These are phyloP conservation scores for Trichoderma semiorbis DNA, from an alignment of 2,329 filamentous ascomycete species.

Conservation along the genomic window DNA sequence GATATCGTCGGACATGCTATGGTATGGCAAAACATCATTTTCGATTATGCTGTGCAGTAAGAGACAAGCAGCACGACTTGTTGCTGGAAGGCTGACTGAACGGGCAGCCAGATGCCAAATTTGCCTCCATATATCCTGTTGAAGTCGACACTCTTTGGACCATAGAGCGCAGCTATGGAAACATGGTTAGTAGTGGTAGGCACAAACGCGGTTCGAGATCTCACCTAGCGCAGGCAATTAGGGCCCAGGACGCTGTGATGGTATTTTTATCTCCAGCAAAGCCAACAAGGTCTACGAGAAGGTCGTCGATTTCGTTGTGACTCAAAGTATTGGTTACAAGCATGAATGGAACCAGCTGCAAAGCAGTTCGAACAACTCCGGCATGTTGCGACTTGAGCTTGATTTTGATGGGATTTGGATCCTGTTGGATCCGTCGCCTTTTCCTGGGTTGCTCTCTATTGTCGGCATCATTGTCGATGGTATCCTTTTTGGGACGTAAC, in stretches of 20 bases:
- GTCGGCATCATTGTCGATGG: constrained; percentile 25
- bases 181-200: constrained; percentile 22
- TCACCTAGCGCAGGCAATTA: constrained; percentile 77
- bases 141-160: constrained; percentile 33
- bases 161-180: constrained; percentile 32
- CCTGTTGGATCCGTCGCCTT: constrained; percentile 43
- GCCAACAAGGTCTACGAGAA: constrained; percentile 56
- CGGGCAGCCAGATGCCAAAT: constrained; percentile 49
- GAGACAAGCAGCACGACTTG: constrained; percentile 74
- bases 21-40: constrained; percentile 62
- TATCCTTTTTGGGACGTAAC: constrained; percentile 27
- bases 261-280: constrained; percentile 68
- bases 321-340: constrained; percentile 45
- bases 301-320: constrained; percentile 49
- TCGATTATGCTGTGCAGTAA: constrained; percentile 67
- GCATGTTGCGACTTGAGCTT: constrained; percentile 45
- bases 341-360: constrained; percentile 59
- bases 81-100: constrained; percentile 64
- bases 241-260: constrained; percentile 71
- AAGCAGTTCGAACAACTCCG: constrained; percentile 46
- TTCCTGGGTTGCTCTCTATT: constrained; percentile 50
- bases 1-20: constrained; percentile 64
- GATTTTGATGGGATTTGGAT: constrained; percentile 45
- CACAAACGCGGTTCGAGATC: constrained; percentile 21
- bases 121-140: constrained; percentile 19